A percentile compares a stretch with the other conserved stretches of the same genome.
phyloP scores from a whole-genome alignment of 1,139 yeast species.

The Hansenula anomala region DNA sequence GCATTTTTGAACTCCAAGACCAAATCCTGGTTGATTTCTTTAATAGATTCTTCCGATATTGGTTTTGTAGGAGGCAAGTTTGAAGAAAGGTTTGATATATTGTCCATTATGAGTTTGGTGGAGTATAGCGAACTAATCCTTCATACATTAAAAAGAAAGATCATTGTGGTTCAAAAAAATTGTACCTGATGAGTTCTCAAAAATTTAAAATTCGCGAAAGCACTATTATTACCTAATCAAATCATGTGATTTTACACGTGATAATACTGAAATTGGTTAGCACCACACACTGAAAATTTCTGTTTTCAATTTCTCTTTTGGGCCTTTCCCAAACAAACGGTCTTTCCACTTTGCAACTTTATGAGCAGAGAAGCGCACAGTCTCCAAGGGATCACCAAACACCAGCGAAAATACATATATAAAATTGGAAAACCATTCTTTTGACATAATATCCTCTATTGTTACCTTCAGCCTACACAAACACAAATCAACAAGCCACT shows the following conservation, averaged over 20 bases:
- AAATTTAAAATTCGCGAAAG: no score
- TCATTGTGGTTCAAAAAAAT: no score
- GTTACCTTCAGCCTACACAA: no score
- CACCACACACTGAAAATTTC: no score
- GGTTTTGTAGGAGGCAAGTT: slow-evolving; percentile 47
- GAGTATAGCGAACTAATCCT: not conserved
- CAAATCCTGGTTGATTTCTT: slow-evolving; percentile 39
- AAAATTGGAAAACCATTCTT: no score
- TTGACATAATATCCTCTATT: no score
- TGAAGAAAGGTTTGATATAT: slow-evolving; percentile 45
- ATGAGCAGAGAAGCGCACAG: no score
- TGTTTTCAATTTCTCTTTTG: not conserved
- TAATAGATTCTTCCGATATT: slow-evolving; percentile 37
- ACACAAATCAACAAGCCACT: no score
- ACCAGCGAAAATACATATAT: no score
- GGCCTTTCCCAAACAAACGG: not conserved
- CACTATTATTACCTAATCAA: not conserved
- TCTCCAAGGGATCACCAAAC: no score
- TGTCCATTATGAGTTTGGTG: slow-evolving; percentile 39
- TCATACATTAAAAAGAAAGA: no score
- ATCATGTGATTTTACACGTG: not conserved
- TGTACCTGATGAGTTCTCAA: not conserved
- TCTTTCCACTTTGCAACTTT: not conserved
- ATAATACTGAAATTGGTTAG: no score
- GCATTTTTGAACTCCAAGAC: slow-evolving; percentile 56